A percentile compares a stretch with the other conserved stretches of the same genome.
Evolutionary conservation across 1,139 yeast genomes (phyloP).

Genomic region (Diutina pseudorugosa): DNA sequence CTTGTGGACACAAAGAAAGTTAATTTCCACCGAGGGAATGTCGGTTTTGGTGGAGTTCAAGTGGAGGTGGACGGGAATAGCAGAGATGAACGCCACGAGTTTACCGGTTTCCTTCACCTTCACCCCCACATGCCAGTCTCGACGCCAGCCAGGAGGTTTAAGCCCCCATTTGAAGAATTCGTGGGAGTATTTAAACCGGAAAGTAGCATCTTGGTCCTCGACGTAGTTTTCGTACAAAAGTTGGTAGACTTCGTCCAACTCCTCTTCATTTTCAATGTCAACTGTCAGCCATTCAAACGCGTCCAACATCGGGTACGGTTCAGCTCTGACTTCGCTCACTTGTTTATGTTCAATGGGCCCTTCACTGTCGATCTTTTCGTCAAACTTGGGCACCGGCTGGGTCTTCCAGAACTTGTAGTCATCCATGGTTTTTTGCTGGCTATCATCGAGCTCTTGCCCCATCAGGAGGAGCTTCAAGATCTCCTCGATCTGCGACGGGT

Average conservation of each 20-base stretch:
- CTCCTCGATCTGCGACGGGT: constrained; percentile 26
- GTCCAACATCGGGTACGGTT: constrained; percentile 57
- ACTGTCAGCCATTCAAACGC: constrained; percentile 87
- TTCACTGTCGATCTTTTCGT: constrained; percentile 52
- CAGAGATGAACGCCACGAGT: constrained; percentile 85
- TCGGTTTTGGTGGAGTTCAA: constrained; percentile 39
- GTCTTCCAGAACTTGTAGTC: constrained; percentile 97
- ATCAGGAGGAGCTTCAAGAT: constrained; percentile 35
- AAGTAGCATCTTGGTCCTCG: constrained; percentile 86
- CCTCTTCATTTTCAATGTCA: constrained; percentile 46
- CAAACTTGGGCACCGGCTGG: constrained; percentile 81
- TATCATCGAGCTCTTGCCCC: constrained; percentile 43
- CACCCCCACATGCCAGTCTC: constrained; percentile 90
- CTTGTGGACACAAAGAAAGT: constrained; percentile 89
- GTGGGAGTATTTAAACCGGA: constrained; percentile 80
- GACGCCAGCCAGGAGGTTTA: constrained; percentile 85
- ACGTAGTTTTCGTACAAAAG: constrained; percentile 83
- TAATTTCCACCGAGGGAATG: constrained; percentile 74
- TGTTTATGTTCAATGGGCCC: constrained; percentile 79
- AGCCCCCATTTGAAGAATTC: constrained; percentile 88
- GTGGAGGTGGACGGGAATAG: constrained; percentile 64
- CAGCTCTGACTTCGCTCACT: constrained; percentile 57
- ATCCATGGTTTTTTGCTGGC: constrained; percentile 58
- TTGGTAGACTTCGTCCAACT: constrained; percentile 65
- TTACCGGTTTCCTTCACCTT: constrained; percentile 66